These are phyloP conservation scores for Puccinia horiana DNA, from an alignment of 1,284 basidiomycete genomes.

Conservation along the genomic window DNA sequence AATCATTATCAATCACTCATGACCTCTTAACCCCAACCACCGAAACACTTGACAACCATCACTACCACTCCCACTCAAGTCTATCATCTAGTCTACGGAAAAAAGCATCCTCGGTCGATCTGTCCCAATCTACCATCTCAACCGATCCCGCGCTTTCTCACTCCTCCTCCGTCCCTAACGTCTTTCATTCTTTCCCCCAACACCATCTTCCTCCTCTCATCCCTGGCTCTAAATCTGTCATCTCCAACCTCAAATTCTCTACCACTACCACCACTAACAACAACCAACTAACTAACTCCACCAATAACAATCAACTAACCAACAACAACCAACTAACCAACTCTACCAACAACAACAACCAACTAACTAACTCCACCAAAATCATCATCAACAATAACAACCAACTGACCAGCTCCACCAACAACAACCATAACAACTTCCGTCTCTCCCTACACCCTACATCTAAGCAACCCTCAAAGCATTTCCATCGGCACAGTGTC, in stretches of 20 bases:
- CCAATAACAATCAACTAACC: no score
- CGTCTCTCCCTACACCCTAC: slow-evolving; percentile 33
- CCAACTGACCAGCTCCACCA: not conserved
- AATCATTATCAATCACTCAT: not conserved
- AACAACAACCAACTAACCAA: no score
- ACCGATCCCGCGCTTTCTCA: not conserved
- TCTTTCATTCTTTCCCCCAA: no score
- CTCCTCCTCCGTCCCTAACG: no score
- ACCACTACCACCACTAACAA: no score
- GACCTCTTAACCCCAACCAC: not conserved
- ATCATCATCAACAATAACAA: not conserved
- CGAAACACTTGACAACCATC: not conserved
- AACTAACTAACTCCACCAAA: no score
- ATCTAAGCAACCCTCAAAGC: not conserved
- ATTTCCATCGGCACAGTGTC: slow-evolving; percentile 28
- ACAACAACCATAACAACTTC: not conserved
- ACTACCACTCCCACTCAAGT: not conserved
- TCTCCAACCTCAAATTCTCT: no score
- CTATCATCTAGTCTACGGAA: not conserved
- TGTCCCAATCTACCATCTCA: not conserved
- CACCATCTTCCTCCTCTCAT: no score
- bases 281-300: no score
- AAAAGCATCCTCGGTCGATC: slow-evolving; percentile 38
- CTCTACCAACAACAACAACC: no score
- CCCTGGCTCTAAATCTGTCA: no score